These are phyloP conservation scores for Albatrellus sp. DNA, from an alignment of 1,284 basidiomycete species.

Conservation along the genomic window DNA sequence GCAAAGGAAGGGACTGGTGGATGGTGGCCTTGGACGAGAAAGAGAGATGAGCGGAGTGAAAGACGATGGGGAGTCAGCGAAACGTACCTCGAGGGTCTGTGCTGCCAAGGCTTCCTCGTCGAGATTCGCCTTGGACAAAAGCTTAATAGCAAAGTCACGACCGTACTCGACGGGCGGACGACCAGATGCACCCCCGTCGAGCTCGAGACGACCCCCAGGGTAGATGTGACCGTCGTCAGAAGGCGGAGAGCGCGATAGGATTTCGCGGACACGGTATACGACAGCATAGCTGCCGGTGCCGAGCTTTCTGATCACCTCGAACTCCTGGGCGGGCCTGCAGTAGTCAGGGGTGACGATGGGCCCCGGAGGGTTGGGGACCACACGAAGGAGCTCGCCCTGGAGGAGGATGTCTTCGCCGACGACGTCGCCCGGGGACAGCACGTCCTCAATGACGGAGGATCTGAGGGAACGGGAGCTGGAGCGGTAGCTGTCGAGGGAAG, in stretches of 20 bases:
- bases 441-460: slow-evolving; percentile 45
- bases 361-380: slow-evolving; percentile 27
- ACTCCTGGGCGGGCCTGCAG: slow-evolving; percentile 45
- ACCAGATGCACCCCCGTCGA: slow-evolving; percentile 33
- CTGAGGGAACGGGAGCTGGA: slow-evolving; percentile 24
- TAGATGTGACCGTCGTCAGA: slow-evolving; percentile 48
- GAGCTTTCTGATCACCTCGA: slow-evolving; percentile 75
- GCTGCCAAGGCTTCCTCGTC: slow-evolving; percentile 76
- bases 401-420: slow-evolving; percentile 54
- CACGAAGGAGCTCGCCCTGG: slow-evolving; percentile 49
- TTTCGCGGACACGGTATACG: slow-evolving; percentile 86
- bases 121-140: slow-evolving; percentile 87
- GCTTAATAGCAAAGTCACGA: slow-evolving; percentile 91
- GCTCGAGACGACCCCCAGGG: slow-evolving; percentile 41
- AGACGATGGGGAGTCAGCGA: slow-evolving; percentile 5
- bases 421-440: slow-evolving; percentile 56
- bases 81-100: slow-evolving; percentile 73
- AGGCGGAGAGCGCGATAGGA: slow-evolving; percentile 47
- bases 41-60: background rate
- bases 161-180: slow-evolving; percentile 47
- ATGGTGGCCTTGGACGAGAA: slow-evolving; percentile 61
- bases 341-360: slow-evolving; percentile 16
- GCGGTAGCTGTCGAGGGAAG: slow-evolving; percentile 13
- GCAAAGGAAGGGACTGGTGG: slow-evolving; percentile 85
- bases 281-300: slow-evolving; percentile 88